Conservation (phyloP, 768 basidiomycete species). For the Psilocybe azurescens region DNA sequence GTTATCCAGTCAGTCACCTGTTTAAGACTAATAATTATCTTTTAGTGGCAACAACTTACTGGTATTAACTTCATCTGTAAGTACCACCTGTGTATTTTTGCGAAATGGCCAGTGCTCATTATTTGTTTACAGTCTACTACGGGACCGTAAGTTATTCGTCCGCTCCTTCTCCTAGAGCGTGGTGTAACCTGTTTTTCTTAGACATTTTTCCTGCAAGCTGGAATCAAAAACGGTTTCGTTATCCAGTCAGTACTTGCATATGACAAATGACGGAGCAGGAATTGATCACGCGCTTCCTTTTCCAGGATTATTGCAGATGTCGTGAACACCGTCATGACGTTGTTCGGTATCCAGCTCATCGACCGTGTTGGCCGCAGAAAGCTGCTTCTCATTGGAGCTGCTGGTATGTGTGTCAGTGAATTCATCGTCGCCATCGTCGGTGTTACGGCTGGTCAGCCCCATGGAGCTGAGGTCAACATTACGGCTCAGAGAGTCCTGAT, state of each 20-base stretch:
- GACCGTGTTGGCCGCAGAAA: slow-evolving; percentile 82
- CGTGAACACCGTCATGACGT: slow-evolving; percentile 79
- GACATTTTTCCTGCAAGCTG: slow-evolving; percentile 62
- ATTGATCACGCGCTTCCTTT: neutral
- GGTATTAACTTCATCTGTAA: slow-evolving; percentile 65
- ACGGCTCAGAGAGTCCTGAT: slow-evolving; percentile 64
- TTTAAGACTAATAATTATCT: neutral
- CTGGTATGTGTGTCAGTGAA: slow-evolving; percentile 84
- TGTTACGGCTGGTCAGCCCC: slow-evolving; percentile 33
- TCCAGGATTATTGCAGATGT: slow-evolving; percentile 52
- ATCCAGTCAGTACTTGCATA: slow-evolving; percentile 36
- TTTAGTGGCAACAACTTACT: slow-evolving; percentile 71
- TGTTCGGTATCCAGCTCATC: slow-evolving; percentile 77
- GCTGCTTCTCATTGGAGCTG: slow-evolving; percentile 78
- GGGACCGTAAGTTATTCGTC: slow-evolving; percentile 14
- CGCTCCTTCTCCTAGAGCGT: too few relatives aligned
- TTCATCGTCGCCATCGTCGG: slow-evolving; percentile 65
- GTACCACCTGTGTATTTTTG: slow-evolving; percentile 1
- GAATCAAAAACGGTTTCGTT: slow-evolving; percentile 61
- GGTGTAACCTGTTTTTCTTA: too few relatives aligned
- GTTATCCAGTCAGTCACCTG: too few relatives aligned
- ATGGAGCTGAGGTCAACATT: slow-evolving; percentile 33
- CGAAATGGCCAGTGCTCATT: slow-evolving; percentile 1
- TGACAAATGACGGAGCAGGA: too few relatives aligned
- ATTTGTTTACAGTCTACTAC: slow-evolving; percentile 23